phyloP scores from a whole-genome alignment of 1,284 basidiomycete species.

The Ustilago crameri region DNA sequence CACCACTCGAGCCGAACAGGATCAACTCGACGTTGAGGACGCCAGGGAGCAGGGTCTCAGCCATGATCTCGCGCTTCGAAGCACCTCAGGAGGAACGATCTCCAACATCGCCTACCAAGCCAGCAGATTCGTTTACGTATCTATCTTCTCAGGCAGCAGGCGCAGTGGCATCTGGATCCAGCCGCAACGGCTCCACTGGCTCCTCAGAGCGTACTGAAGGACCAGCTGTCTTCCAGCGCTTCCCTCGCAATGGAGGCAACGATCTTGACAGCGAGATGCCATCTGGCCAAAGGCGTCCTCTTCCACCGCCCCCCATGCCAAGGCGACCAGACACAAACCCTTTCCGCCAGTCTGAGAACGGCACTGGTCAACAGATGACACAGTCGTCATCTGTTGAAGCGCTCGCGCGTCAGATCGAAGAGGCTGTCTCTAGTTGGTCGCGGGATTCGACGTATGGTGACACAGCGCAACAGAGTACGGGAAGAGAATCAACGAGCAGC shows the following conservation, averaged over 20 bases:
- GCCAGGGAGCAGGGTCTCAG: slow-evolving; percentile 39
- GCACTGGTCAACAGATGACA: neutral
- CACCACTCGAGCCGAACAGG: slow-evolving; percentile 34
- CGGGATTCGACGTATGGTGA: neutral
- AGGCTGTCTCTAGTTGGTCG: slow-evolving; percentile 24
- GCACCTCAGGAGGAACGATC: slow-evolving; percentile 6
- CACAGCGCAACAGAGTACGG: neutral
- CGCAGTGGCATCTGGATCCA: neutral
- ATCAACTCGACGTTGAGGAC: slow-evolving; percentile 3
- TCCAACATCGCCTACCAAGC: slow-evolving; percentile 4
- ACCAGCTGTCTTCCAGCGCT: slow-evolving; percentile 24
- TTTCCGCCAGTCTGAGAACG: slow-evolving; percentile 4
- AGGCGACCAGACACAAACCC: slow-evolving; percentile 10
- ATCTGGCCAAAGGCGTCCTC: slow-evolving; percentile 18
- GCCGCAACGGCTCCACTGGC: neutral
- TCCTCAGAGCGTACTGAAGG: neutral
- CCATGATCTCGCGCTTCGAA: slow-evolving; percentile 49
- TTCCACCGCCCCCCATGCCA: slow-evolving; percentile 28
- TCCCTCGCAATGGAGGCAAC: slow-evolving; percentile 7
- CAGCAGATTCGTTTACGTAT: neutral
- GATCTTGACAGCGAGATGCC: neutral
- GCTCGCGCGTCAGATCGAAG: slow-evolving; percentile 29
- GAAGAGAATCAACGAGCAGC: neutral
- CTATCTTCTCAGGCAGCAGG: neutral
- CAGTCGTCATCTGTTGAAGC: slow-evolving; percentile 27